Conservation (phyloP, 129 eudicot genomes). For the Apium graveolens region DNA sequence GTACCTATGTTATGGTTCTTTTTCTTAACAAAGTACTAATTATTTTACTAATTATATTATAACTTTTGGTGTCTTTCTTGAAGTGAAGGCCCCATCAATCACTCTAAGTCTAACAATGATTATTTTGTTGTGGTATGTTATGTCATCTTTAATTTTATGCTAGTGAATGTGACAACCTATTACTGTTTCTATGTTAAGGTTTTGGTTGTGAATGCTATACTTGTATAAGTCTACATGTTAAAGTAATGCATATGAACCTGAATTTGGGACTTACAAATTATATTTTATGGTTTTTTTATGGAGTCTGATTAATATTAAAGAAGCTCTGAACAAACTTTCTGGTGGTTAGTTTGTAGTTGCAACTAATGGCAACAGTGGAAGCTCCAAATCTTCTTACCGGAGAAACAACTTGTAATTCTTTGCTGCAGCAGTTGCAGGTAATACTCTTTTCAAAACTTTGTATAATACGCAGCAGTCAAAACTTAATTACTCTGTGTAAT, state of each 20-base stretch:
- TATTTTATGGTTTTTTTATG: too few species aligned
- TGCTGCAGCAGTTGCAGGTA: constrained; percentile 81
- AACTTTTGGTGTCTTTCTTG: too few species aligned
- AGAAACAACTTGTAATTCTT: constrained; percentile 71
- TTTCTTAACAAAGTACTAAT: too few species aligned
- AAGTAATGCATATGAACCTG: background rate
- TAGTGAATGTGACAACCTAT: background rate
- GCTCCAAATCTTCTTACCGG: constrained; percentile 41
- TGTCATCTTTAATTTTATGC: background rate
- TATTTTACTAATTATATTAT: too few species aligned
- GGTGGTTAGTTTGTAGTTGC: constrained; percentile 12
- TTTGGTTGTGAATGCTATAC: background rate
- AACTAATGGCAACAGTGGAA: constrained; percentile 39
- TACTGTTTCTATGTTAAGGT: background rate
- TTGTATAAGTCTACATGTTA: too few species aligned
- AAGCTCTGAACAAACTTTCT: background rate
- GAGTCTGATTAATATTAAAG: background rate
- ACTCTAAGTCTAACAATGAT: background rate
- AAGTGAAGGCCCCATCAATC: background rate
- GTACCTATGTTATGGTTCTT: too few species aligned
- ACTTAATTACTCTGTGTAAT: background rate
- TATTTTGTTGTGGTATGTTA: background rate
- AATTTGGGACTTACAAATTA: background rate
- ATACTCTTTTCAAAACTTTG: background rate
- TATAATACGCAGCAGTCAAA: too few species aligned